phyloP scores from a whole-genome alignment of 352 stramenopile genomes.

The Elongisporangium anandrum region DNA sequence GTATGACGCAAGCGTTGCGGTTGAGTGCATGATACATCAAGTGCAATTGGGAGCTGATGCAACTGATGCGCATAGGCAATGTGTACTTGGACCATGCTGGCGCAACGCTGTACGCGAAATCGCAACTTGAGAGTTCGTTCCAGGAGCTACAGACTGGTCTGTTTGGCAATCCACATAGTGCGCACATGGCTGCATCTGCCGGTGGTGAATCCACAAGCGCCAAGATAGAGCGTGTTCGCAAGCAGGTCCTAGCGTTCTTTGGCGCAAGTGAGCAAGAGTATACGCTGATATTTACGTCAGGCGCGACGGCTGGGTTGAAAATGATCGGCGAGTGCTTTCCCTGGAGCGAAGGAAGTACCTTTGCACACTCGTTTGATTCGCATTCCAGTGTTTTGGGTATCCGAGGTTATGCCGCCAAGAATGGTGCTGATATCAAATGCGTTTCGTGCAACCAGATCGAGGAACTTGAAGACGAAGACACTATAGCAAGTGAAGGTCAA shows the following conservation, averaged over 20 bases:
- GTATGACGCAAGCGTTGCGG: no score
- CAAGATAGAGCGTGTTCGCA: slow-evolving; percentile 38
- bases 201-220: slow-evolving; percentile 30
- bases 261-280: slow-evolving; percentile 64
- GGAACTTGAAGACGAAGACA: slow-evolving; percentile 11
- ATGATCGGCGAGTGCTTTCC: slow-evolving; percentile 80
- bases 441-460: slow-evolving; percentile 39
- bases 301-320: slow-evolving; percentile 76
- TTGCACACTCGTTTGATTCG: slow-evolving; percentile 58
- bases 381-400: slow-evolving; percentile 77
- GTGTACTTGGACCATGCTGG: slow-evolving; percentile 86
- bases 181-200: slow-evolving; percentile 11
- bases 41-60: no score
- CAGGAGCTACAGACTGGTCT: slow-evolving; percentile 41
- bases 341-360: slow-evolving; percentile 45
- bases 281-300: slow-evolving; percentile 81
- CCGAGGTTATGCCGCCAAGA: slow-evolving; percentile 29
- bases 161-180: slow-evolving; percentile 71
- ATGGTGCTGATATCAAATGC: slow-evolving; percentile 20
- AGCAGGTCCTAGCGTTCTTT: slow-evolving; percentile 67
- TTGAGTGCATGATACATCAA: no score
- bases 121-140: slow-evolving; percentile 52
- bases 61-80: slow-evolving; percentile 9
- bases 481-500: not conserved
- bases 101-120: slow-evolving; percentile 68